phyloP scores from a whole-genome alignment of 1,139 yeast genomes.

The Candida freyschussii region DNA sequence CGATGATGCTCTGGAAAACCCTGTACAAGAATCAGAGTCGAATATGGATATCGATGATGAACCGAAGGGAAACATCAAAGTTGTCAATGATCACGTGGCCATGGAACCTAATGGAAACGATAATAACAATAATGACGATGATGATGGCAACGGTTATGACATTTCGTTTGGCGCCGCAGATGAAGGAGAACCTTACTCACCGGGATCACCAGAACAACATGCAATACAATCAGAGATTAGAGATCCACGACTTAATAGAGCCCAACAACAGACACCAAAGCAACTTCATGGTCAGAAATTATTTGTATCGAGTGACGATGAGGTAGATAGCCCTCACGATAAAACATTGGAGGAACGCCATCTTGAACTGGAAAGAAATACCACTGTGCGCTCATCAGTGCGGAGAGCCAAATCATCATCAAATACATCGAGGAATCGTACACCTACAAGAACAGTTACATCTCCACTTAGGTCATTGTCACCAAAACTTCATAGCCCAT shows the following conservation, averaged over 20 bases:
- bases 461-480: constrained; percentile 18
- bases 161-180: constrained; percentile 3
- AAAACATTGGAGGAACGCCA: constrained; percentile 13
- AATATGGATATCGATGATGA: constrained; percentile 22
- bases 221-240: too few relatives aligned
- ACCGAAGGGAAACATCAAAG: constrained; percentile 14
- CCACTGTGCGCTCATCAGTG: constrained; percentile 17
- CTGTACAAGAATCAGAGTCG: constrained; percentile 5
- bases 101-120: too few relatives aligned
- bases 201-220: constrained; percentile 2
- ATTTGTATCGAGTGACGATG: constrained; percentile 15
- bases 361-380: constrained; percentile 20
- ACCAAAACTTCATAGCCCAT: constrained; percentile 18
- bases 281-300: constrained; percentile 13
- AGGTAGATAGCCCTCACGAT: not conserved
- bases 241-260: too few relatives aligned
- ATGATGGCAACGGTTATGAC: constrained; percentile 4
- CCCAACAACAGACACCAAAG: constrained; percentile 6
- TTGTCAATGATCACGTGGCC: constrained; percentile 10
- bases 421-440: constrained; percentile 2
- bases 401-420: constrained; percentile 2
- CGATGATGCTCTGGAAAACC: constrained; percentile 17
- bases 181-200: constrained; percentile 3
- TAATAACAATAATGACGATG: constrained; percentile 3
- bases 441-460: constrained; percentile 9